Evolutionary conservation across 139 green algal species (phyloP).

Genomic region (Mesostigma viride): DNA sequence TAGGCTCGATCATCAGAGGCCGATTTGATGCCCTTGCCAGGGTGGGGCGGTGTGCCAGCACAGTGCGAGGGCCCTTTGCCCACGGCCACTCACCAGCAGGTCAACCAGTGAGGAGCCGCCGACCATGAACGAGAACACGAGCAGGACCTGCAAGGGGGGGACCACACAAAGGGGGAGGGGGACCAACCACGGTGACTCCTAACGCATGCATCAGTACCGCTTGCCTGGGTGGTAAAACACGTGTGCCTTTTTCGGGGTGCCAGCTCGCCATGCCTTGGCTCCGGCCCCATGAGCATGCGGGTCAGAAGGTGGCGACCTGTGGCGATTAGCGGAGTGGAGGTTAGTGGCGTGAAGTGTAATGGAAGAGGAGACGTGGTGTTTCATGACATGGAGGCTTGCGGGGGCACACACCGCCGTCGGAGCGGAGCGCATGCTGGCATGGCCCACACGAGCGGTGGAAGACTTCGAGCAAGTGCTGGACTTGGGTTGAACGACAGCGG

Average conservation of each 20-base stretch:
- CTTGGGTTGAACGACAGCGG: no score
- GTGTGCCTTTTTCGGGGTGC: background rate
- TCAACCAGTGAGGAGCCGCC: slow-evolving; percentile 75
- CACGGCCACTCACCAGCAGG: slow-evolving; percentile 48
- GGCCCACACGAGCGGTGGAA: no score
- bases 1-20: background rate
- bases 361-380: no score
- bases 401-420: no score
- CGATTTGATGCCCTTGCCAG: background rate
- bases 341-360: no score
- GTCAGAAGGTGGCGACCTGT: background rate
- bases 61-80: background rate
- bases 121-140: slow-evolving; percentile 85
- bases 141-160: slow-evolving; percentile 50
- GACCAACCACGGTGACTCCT: background rate
- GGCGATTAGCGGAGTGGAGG: background rate
- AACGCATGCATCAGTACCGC: background rate
- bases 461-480: no score
- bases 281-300: background rate
- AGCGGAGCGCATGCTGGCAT: no score
- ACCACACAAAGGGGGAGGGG: background rate
- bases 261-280: background rate
- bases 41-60: background rate
- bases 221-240: background rate
- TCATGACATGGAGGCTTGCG: no score